Conservation (phyloP, 2,329 filamentous ascomycete species). For the Erysiphe pulchra region DNA sequence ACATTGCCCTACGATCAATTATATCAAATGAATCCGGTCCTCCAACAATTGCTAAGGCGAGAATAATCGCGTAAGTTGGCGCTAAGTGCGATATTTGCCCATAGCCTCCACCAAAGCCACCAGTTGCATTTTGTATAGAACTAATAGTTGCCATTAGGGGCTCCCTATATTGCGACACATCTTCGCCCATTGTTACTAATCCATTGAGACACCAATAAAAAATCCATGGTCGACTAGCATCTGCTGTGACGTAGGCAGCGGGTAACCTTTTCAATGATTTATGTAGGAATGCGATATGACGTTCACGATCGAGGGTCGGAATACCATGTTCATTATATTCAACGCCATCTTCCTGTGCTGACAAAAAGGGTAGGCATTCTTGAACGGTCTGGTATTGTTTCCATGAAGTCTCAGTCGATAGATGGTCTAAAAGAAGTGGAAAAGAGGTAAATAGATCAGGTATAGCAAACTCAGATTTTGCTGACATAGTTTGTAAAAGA, state of each 20-base stretch:
- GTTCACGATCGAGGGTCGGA: constrained; percentile 40
- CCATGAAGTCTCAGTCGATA: constrained; percentile 40
- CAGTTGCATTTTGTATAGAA: constrained; percentile 56
- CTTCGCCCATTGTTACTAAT: constrained; percentile 50
- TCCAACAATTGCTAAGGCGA: constrained; percentile 56
- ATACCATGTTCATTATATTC: constrained; percentile 45
- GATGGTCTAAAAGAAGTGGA: constrained; percentile 37
- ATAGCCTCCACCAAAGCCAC: constrained; percentile 84
- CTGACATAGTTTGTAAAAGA: background rate
- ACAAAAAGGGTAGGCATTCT: constrained; percentile 42
- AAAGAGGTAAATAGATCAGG: constrained; percentile 29
- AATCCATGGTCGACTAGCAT: constrained; percentile 81
- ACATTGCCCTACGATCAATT: constrained; percentile 64
- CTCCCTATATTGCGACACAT: constrained; percentile 37
- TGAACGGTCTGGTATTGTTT: constrained; percentile 43
- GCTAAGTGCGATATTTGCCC: constrained; percentile 77
- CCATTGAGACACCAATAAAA: constrained; percentile 76
- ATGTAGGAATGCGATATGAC: constrained; percentile 35
- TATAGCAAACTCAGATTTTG: constrained; percentile 13
- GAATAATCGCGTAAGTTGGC: constrained; percentile 60
- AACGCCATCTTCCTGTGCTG: constrained; percentile 20
- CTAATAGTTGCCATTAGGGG: constrained; percentile 49
- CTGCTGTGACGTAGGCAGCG: constrained; percentile 41
- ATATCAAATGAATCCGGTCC: constrained; percentile 46
- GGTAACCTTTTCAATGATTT: constrained; percentile 36